A percentile compares a stretch with the other conserved stretches of the same genome.
phyloP scores from a whole-genome alignment of 306 rosid genomes.

The Sechiopsis laciniata region DNA sequence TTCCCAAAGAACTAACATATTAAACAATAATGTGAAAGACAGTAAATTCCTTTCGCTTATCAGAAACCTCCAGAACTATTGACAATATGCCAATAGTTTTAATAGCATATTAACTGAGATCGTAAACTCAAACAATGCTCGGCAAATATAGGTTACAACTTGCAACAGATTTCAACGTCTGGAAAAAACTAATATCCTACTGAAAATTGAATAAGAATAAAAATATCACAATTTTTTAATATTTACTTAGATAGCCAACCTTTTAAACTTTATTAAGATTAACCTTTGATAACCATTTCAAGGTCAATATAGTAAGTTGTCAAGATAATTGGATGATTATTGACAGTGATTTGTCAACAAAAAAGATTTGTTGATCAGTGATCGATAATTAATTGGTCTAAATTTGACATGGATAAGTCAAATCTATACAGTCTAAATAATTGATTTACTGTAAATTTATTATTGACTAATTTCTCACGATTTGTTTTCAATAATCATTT shows the following conservation, averaged over 20 bases:
- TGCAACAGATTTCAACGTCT: background rate
- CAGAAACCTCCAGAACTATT: background rate
- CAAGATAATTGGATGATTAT: background rate
- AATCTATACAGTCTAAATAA: background rate
- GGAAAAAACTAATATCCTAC: too few relatives aligned
- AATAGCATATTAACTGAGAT: background rate
- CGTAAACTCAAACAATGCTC: background rate
- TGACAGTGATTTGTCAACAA: background rate
- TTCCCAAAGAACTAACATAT: background rate
- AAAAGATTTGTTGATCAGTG: background rate
- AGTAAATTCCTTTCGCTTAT: background rate
- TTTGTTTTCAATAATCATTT: background rate
- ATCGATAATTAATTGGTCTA: background rate
- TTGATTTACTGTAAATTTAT: background rate
- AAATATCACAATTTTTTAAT: background rate
- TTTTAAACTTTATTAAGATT: background rate
- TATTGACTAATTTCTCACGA: background rate
- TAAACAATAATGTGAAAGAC: background rate
- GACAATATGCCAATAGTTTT: background rate
- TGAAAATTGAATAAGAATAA: background rate
- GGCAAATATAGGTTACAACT: background rate
- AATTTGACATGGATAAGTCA: background rate
- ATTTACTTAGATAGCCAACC: background rate
- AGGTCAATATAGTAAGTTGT: background rate
- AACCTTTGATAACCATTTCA: background rate